Percentiles rank a stretch among this genome's conserved stretches.
These are phyloP conservation scores for Aristolochia californica DNA, from an alignment of 164 flowering plant genomes.

Conservation along the genomic window DNA sequence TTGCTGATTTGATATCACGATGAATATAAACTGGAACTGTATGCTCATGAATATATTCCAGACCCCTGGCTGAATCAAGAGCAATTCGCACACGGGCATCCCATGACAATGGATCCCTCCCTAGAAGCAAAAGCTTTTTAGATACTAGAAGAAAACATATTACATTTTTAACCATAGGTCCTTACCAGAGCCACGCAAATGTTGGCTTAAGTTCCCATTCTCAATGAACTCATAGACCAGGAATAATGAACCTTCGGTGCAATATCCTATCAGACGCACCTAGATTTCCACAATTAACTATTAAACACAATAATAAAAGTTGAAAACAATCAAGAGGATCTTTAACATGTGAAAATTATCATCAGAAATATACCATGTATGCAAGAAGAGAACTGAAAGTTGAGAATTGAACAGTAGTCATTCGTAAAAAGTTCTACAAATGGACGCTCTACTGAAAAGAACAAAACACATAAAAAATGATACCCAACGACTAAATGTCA, in stretches of 20 bases:
- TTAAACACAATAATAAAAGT: background rate
- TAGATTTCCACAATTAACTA: conserved; percentile 7
- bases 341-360: no score
- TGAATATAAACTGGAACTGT: conserved; percentile 93
- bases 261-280: conserved; percentile 94
- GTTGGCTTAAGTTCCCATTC: conserved; percentile 82
- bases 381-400: no score
- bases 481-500: no score
- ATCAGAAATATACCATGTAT: no score
- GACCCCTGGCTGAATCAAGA: conserved; percentile 95
- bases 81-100: conserved; percentile 82
- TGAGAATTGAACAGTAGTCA: no score
- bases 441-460: no score
- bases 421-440: no score
- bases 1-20: conserved; percentile 91
- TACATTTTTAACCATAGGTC: background rate
- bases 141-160: background rate
- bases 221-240: conserved; percentile 83
- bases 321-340: background rate
- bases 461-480: no score
- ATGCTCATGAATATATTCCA: conserved; percentile 93
- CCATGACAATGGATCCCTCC: conserved; percentile 66
- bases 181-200: conserved; percentile 65
- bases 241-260: conserved; percentile 69
- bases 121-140: conserved; percentile 25